Conservation (phyloP, 2,329 filamentous ascomycete genomes). For the Teratosphaeria gauchensis region DNA sequence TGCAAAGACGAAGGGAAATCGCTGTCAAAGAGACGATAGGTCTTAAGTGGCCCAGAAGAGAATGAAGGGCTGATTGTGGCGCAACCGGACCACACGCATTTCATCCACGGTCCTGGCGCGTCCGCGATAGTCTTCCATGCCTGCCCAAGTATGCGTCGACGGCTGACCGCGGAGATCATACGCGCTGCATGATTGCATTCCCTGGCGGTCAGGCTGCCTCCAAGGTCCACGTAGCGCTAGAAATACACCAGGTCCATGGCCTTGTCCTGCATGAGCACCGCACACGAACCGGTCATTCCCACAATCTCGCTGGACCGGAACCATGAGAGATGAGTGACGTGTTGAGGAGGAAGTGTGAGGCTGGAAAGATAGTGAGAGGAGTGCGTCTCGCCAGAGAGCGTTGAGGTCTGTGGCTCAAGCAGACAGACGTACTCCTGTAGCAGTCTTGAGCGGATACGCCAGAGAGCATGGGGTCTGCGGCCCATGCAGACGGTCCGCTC, state of each 20-base stretch:
- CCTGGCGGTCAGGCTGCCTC: too few relatives aligned
- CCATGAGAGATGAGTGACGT: not conserved
- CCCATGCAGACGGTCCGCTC: not conserved
- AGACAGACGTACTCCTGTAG: not conserved
- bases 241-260: too few relatives aligned
- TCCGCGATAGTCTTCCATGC: too few relatives aligned
- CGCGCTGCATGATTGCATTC: too few relatives aligned
- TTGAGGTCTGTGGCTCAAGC: not conserved
- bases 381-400: not conserved
- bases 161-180: too few relatives aligned
- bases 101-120: not conserved
- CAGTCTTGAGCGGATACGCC: not conserved
- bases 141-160: too few relatives aligned
- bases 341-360: not conserved
- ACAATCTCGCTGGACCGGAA: not conserved
- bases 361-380: not conserved
- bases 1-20: too few relatives aligned
- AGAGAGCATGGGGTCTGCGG: not conserved
- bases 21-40: too few relatives aligned
- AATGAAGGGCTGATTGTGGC: too few relatives aligned
- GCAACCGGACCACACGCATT: not conserved
- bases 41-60: too few relatives aligned
- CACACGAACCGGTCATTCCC: not conserved
- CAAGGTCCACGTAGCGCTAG: too few relatives aligned
- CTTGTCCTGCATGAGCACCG: not conserved